phyloP scores from a whole-genome alignment of 228 moss, liverwort and hornwort species.

The Sphagnum fallax region DNA sequence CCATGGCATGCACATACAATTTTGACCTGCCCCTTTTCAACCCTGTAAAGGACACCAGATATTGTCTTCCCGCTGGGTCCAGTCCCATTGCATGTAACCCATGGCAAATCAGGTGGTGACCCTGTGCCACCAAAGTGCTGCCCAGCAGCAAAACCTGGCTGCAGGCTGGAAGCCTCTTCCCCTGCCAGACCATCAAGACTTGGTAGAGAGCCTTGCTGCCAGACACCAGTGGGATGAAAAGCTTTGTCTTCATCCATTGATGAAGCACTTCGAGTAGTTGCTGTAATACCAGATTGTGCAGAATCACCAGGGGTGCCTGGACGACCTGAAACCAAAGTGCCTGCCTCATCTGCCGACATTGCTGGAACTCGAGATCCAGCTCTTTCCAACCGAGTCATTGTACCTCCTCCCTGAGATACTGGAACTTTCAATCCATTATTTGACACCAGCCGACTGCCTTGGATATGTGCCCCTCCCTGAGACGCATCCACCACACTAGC shows the following conservation, averaged over 20 bases:
- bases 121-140: slow-evolving; percentile 73
- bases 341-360: slow-evolving; percentile 13
- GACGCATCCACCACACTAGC: slow-evolving; percentile 19
- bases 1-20: slow-evolving; percentile 89
- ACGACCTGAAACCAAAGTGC: slow-evolving; percentile 5
- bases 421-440: slow-evolving; percentile 12
- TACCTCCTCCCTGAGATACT: slow-evolving; percentile 4
- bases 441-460: background rate
- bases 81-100: slow-evolving; percentile 79
- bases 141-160: slow-evolving; percentile 53
- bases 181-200: slow-evolving; percentile 51
- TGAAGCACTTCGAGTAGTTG: slow-evolving; percentile 21
- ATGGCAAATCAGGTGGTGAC: slow-evolving; percentile 62
- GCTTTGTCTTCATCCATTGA: slow-evolving; percentile 17
- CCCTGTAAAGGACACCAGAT: slow-evolving; percentile 68
- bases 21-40: slow-evolving; percentile 67
- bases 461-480: slow-evolving; percentile 15
- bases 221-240: slow-evolving; percentile 24
- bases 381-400: slow-evolving; percentile 7
- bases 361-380: slow-evolving; percentile 2
- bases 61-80: slow-evolving; percentile 40
- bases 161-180: slow-evolving; percentile 52
- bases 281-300: slow-evolving; percentile 6
- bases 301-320: slow-evolving; percentile 8
- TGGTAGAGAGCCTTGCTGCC: slow-evolving; percentile 44